These are phyloP conservation scores for Clathrospora elynae DNA, from an alignment of 2,329 filamentous ascomycete genomes.

Conservation along the genomic window DNA sequence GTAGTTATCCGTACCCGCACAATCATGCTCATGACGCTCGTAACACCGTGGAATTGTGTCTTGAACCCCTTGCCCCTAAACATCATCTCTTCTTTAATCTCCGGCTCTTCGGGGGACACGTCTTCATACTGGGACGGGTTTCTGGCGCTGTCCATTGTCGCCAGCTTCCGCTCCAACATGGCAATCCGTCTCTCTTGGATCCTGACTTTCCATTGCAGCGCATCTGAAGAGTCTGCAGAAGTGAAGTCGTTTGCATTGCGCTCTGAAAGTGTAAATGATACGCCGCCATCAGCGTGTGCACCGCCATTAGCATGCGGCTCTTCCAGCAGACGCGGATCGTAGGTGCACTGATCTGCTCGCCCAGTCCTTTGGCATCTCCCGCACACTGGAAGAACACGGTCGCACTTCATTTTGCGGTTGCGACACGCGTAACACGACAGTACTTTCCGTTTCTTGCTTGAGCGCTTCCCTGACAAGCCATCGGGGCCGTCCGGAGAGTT, in stretches of 20 bases:
- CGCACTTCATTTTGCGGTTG: constrained; percentile 55
- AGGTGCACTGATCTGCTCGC: constrained; percentile 50
- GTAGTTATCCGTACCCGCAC: constrained; percentile 34
- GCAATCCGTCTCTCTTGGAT: constrained; percentile 41
- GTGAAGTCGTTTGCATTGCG: constrained; percentile 8
- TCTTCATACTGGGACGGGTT: constrained; percentile 25
- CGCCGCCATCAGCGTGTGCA: constrained; percentile 25
- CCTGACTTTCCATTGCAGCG: constrained; percentile 35
- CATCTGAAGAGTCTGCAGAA: constrained; percentile 18
- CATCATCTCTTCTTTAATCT: constrained; percentile 46
- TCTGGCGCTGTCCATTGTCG: constrained; percentile 25
- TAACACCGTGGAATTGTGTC: constrained; percentile 53
- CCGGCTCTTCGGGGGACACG: constrained; percentile 20
- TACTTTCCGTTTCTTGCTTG: constrained; percentile 52
- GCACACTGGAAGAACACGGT: constrained; percentile 53
- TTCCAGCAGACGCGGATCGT: constrained; percentile 47
- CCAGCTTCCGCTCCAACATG: constrained; percentile 38
- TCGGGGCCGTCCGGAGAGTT: constrained; percentile 35
- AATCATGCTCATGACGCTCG: constrained; percentile 47
- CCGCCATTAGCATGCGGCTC: constrained; percentile 31
- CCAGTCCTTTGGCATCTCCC: constrained; percentile 53
- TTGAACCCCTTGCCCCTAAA: constrained; percentile 54
- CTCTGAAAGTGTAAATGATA: constrained; percentile 10
- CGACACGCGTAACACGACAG: constrained; percentile 55
- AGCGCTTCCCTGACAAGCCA: constrained; percentile 47